A percentile compares a stretch with the other conserved stretches of the same genome.
phyloP scores from a whole-genome alignment of 352 stramenopile species.

The Thalassiosira hispida region DNA sequence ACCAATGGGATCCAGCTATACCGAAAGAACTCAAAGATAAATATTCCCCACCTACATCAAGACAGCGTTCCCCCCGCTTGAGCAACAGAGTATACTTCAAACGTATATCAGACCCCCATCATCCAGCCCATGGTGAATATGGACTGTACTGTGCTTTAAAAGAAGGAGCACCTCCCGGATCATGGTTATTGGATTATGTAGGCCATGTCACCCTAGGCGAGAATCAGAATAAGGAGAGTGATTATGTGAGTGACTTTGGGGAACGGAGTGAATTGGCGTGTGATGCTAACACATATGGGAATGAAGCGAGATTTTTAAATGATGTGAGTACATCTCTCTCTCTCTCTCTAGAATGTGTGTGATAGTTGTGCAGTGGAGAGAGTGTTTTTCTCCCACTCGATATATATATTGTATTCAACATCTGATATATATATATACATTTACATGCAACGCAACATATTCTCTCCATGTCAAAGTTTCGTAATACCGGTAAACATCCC shows the following conservation, averaged over 20 bases:
- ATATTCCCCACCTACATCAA: constrained; percentile 6
- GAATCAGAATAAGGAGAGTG: constrained; percentile 47
- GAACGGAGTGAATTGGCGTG: constrained; percentile 36
- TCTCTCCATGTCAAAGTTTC: constrained; percentile 9
- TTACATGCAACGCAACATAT: too few species aligned
- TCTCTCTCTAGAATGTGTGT: too few species aligned
- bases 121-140: constrained; percentile 42
- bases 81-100: constrained; percentile 49
- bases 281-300: constrained; percentile 49
- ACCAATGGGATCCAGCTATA: constrained; percentile 38
- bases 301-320: constrained; percentile 56
- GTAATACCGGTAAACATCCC: constrained; percentile 43
- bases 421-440: too few species aligned
- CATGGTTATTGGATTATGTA: constrained; percentile 60
- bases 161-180: constrained; percentile 22
- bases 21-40: constrained; percentile 22
- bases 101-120: constrained; percentile 36
- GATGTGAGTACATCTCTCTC: constrained; percentile 7
- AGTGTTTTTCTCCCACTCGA: too few species aligned
- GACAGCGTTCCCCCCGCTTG: not conserved
- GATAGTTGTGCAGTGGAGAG: too few species aligned
- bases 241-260: constrained; percentile 56
- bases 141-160: constrained; percentile 46
- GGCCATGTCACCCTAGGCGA: constrained; percentile 42
- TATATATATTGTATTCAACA: too few species aligned